These are phyloP conservation scores for Coemansia sp. DNA, from an alignment of 192 early-diverging fungal species.

Conservation along the genomic window DNA sequence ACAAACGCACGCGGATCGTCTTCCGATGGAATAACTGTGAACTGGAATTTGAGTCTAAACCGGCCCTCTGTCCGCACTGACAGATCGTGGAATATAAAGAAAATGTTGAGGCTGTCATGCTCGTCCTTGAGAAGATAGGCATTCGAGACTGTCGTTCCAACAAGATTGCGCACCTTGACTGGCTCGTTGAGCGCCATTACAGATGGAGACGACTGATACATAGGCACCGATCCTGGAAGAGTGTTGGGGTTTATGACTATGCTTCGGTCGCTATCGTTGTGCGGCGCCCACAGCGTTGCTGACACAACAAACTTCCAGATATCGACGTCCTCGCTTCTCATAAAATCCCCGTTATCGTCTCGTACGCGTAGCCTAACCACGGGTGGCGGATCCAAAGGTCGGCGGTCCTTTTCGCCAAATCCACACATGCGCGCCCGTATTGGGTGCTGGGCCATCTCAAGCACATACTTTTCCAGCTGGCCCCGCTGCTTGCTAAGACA, in stretches of 20 bases:
- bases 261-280: constrained; percentile 43
- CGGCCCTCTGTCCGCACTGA: constrained; percentile 74
- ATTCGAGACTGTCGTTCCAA: constrained; percentile 69
- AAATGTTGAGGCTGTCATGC: constrained; percentile 67
- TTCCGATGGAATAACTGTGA: constrained; percentile 62
- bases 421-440: constrained; percentile 75
- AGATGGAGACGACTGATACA: constrained; percentile 40
- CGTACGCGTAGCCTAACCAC: constrained; percentile 62
- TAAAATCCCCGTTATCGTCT: constrained; percentile 54
- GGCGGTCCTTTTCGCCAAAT: constrained; percentile 76
- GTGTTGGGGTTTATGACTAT: constrained; percentile 53
- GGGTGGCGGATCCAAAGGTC: constrained; percentile 70
- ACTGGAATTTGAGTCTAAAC: constrained; percentile 71
- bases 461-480: constrained; percentile 56
- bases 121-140: constrained; percentile 68
- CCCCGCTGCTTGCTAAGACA: constrained; percentile 37
- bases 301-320: constrained; percentile 50
- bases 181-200: constrained; percentile 53
- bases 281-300: constrained; percentile 48
- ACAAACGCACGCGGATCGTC: constrained; percentile 54
- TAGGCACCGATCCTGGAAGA: constrained; percentile 38
- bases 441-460: constrained; percentile 72
- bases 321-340: constrained; percentile 59
- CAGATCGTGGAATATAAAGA: constrained; percentile 81
- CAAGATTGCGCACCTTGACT: constrained; percentile 64